Evolutionary conservation across 768 basidiomycete genomes (phyloP).

Genomic region (Austroboletus eburneus): DNA sequence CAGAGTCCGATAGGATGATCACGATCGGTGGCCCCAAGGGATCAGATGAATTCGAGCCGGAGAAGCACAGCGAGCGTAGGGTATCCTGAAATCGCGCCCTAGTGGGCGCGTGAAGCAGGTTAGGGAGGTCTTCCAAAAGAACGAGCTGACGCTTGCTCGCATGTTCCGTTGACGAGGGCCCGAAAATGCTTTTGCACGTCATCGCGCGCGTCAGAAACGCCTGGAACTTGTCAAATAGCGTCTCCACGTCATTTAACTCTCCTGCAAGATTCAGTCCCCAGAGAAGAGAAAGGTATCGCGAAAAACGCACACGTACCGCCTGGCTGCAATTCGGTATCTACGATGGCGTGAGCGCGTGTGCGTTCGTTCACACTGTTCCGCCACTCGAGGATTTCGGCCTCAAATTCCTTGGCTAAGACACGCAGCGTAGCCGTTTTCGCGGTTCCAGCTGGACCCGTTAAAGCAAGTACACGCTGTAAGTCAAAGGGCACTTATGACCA

Average conservation of each 20-base stretch:
- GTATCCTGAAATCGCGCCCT: constrained; percentile 70
- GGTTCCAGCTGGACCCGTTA: constrained; percentile 87
- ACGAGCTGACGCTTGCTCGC: constrained; percentile 51
- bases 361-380: constrained; percentile 59
- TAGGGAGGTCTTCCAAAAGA: constrained; percentile 88
- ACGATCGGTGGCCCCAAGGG: constrained; percentile 57
- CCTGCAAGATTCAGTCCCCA: too few relatives aligned
- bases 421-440: constrained; percentile 87
- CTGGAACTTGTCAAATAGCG: constrained; percentile 63
- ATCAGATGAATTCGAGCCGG: constrained; percentile 20
- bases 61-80: constrained; percentile 49
- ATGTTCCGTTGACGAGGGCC: background rate
- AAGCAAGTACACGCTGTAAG: constrained; percentile 68
- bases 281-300: too few relatives aligned
- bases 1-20: constrained; percentile 79
- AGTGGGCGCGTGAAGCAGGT: constrained; percentile 71
- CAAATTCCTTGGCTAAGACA: constrained; percentile 69
- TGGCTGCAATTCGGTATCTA: too few relatives aligned
- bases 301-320: too few relatives aligned
- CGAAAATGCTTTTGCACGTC: constrained; percentile 53
- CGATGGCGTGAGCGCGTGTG: too few relatives aligned
- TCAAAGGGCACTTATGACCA: too few relatives aligned
- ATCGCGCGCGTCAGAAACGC: constrained; percentile 70
- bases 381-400: constrained; percentile 86
- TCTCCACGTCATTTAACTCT: constrained; percentile 12